Evolutionary conservation across 2,329 filamentous ascomycete genomes (phyloP).

Genomic region (Cryphonectria japonica): DNA sequence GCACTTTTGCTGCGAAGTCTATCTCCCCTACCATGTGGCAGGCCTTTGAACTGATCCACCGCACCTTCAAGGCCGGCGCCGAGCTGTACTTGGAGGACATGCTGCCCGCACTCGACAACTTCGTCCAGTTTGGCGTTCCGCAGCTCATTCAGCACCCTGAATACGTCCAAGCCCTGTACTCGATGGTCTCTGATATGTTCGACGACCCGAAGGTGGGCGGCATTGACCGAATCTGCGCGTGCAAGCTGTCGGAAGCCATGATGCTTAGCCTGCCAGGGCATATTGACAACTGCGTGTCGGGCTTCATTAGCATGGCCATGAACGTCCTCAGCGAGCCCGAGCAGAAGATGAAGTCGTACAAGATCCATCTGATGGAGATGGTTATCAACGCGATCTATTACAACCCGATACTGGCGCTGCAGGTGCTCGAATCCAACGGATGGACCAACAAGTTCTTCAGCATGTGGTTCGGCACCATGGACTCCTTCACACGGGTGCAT

Average conservation of each 20-base stretch:
- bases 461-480: slow-evolving; percentile 96
- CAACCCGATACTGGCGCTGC: slow-evolving; percentile 82
- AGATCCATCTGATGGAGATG: slow-evolving; percentile 98
- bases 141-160: slow-evolving; percentile 80
- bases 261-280: slow-evolving; percentile 92
- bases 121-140: slow-evolving; percentile 87
- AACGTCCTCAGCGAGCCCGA: slow-evolving; percentile 68
- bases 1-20: slow-evolving; percentile 94
- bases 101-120: slow-evolving; percentile 97
- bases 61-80: slow-evolving; percentile 94
- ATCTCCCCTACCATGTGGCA: slow-evolving; percentile 99
- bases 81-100: slow-evolving; percentile 98
- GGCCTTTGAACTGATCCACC: slow-evolving; percentile 94
- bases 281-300: slow-evolving; percentile 84
- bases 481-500: slow-evolving; percentile 89
- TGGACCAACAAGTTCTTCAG: slow-evolving; percentile 99
- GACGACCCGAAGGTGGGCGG: slow-evolving; percentile 88
- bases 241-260: slow-evolving; percentile 92
- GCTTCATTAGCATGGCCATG: slow-evolving; percentile 92
- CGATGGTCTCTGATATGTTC: slow-evolving; percentile 97
- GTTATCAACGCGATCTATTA: slow-evolving; percentile 98
- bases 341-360: slow-evolving; percentile 90
- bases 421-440: slow-evolving; percentile 84
- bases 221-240: slow-evolving; percentile 94
- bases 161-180: slow-evolving; percentile 85